Evolutionary conservation across 805 yeast genomes (phyloP), one percentile per base, ranked within the genome.

Genomic region (Lachancea thermotolerans): DNA sequence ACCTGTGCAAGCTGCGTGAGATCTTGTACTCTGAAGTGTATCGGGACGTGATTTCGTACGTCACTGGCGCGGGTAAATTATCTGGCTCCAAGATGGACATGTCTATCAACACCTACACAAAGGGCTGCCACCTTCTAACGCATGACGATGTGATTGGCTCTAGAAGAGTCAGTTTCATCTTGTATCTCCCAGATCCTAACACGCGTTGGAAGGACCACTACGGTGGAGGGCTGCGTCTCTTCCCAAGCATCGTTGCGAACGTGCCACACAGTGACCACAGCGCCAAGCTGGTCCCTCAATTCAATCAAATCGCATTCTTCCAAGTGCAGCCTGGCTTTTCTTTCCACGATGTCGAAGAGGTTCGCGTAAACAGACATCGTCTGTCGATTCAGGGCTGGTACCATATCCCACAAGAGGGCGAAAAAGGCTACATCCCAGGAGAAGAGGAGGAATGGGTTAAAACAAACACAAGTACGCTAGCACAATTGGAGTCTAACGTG

Each of bases 141-240:
- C 99, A 93, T 62, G 99, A 93, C 66, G 99, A 93, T 63, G 99
- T 93, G 29, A 93, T 93, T 60, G 99, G 98, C 1, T 82, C 96
- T 1, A 73, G 99, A 60, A 72, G 97, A 47, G 90, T 93, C 28
- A 85, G 96, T 55, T 93, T 90, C 59, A 95, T 95, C 51, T 70
- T 95, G 42, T 93, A 93, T 62, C 68, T 93, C 62, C 95, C 97
- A 0, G 96, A 90, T 37, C 97, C 98, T 1, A 93, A 86, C 50
- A 80, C 81, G 48, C 68, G 68, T 1, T 93, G 99, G 99, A 81
- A 90, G 54, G 79, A 88, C 1, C 84, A 82, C 52, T 90, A 89
- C 69, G 99, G 99, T 31, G 99, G 99, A 21, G 88, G 91, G 0
- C 68, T 93, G 46, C 72, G 98, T 49, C 69, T 93, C 41, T 91